A percentile compares a stretch with the other conserved stretches of the same genome.
Conservation (phyloP, 352 stramenopile species). For the Phytophthora fragariaefolia region DNA sequence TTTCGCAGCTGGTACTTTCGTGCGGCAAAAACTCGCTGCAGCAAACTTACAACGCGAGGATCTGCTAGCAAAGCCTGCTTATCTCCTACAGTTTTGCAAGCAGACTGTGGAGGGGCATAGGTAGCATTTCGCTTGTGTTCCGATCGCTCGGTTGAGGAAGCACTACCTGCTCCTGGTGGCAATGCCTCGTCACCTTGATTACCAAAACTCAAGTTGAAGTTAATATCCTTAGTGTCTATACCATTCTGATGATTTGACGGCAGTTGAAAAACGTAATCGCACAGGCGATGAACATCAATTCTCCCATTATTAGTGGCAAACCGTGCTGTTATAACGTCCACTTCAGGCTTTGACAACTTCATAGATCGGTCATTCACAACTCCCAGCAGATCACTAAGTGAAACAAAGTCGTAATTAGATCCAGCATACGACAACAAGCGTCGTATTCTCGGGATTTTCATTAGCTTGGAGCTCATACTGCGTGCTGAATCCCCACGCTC, state of each 20-base stretch:
- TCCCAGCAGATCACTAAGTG: slow-evolving; percentile 36
- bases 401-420: slow-evolving; percentile 17
- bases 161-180: slow-evolving; percentile 7
- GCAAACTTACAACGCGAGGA: slow-evolving; percentile 47
- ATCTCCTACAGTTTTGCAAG: slow-evolving; percentile 7
- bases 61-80: slow-evolving; percentile 18
- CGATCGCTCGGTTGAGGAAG: slow-evolving; percentile 15
- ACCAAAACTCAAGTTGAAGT: slow-evolving; percentile 21
- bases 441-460: slow-evolving; percentile 36
- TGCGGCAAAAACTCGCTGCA: slow-evolving; percentile 60
- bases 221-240: slow-evolving; percentile 24
- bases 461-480: slow-evolving; percentile 36
- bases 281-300: slow-evolving; percentile 47
- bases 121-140: slow-evolving; percentile 1
- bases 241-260: slow-evolving; percentile 13
- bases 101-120: slow-evolving; percentile 14
- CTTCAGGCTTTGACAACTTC: slow-evolving; percentile 35
- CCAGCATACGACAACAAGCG: slow-evolving; percentile 22
- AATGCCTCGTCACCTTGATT: slow-evolving; percentile 29
- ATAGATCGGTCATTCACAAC: slow-evolving; percentile 37
- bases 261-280: slow-evolving; percentile 48
- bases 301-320: slow-evolving; percentile 37
- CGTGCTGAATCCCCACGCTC: slow-evolving; percentile 7
- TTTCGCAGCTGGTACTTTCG: slow-evolving; percentile 80
- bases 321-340: slow-evolving; percentile 37